Evolutionary conservation across 2,329 filamentous ascomycete genomes (phyloP).

Genomic region (Bipolaris sorokiniana): DNA sequence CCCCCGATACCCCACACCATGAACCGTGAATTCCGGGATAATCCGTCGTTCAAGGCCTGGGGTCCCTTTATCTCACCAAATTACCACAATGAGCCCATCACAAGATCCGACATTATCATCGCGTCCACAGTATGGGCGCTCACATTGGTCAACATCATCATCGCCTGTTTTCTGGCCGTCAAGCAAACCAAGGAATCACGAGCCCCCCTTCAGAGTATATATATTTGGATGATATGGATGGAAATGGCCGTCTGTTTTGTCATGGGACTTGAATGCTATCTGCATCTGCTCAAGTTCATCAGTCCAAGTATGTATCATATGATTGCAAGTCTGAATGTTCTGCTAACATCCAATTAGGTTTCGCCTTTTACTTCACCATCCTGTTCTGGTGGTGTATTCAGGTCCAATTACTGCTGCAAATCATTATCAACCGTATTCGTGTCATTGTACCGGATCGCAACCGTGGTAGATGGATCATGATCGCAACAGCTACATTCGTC

Average conservation of each 20-base stretch:
- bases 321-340: too few relatives aligned
- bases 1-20: slow-evolving; percentile 13
- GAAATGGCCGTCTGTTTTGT: slow-evolving; percentile 53
- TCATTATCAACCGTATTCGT: slow-evolving; percentile 51
- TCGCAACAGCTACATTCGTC: slow-evolving; percentile 45
- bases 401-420: slow-evolving; percentile 49
- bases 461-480: slow-evolving; percentile 45
- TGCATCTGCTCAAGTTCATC: slow-evolving; percentile 44
- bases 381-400: slow-evolving; percentile 50
- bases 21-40: slow-evolving; percentile 25
- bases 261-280: slow-evolving; percentile 52
- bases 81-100: slow-evolving; percentile 38
- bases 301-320: slow-evolving; percentile 37
- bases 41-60: slow-evolving; percentile 30
- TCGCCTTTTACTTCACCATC: slow-evolving; percentile 44
- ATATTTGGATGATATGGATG: slow-evolving; percentile 58
- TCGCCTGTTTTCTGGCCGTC: slow-evolving; percentile 45
- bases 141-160: slow-evolving; percentile 33
- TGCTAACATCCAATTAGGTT: slow-evolving; percentile 30
- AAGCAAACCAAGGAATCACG: slow-evolving; percentile 36
- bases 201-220: slow-evolving; percentile 46
- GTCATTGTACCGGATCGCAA: slow-evolving; percentile 44
- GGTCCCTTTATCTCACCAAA: slow-evolving; percentile 33
- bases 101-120: slow-evolving; percentile 39
- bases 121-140: slow-evolving; percentile 38